phyloP scores from a whole-genome alignment of 805 yeast genomes.

The Pichia insulana region DNA sequence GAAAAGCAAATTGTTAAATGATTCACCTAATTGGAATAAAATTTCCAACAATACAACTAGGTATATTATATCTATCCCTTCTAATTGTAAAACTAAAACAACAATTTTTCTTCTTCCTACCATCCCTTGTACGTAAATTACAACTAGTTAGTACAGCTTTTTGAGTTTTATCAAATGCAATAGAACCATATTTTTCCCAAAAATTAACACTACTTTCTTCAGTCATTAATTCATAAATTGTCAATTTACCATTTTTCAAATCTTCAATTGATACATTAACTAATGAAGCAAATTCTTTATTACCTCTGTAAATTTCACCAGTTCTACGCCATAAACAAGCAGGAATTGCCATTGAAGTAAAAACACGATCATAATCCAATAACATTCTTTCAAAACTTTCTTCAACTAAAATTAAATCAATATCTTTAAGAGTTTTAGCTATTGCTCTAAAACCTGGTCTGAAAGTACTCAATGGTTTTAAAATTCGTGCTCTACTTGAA shows the following conservation, averaged over 20 bases:
- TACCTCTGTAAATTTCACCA: constrained; percentile 91
- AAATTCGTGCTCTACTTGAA: constrained; percentile 72
- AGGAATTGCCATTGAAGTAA: constrained; percentile 95
- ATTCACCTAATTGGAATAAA: constrained; percentile 63
- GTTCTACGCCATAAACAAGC: constrained; percentile 97
- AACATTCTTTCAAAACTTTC: constrained; percentile 92
- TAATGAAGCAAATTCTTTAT: constrained; percentile 88
- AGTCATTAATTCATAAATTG: constrained; percentile 88
- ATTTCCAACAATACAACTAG: constrained; percentile 92
- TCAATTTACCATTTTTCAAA: constrained; percentile 81
- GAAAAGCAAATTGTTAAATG: background rate
- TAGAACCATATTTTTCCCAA: constrained; percentile 96
- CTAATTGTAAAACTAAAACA: constrained; percentile 92
- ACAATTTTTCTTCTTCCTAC: constrained; percentile 70
- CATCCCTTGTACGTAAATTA: constrained; percentile 74
- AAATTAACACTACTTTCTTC: constrained; percentile 94
- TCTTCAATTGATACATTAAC: constrained; percentile 89
- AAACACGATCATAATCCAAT: constrained; percentile 86
- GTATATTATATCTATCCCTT: constrained; percentile 88
- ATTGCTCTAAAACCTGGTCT: constrained; percentile 91
- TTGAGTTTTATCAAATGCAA: constrained; percentile 92
- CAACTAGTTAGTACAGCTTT: constrained; percentile 93
- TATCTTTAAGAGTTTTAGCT: constrained; percentile 82
- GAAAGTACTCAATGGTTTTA: constrained; percentile 76
- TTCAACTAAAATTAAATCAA: constrained; percentile 85